These are phyloP conservation scores for Wickerhamiella domercqiae DNA, from an alignment of 805 yeast genomes.

Conservation along the genomic window DNA sequence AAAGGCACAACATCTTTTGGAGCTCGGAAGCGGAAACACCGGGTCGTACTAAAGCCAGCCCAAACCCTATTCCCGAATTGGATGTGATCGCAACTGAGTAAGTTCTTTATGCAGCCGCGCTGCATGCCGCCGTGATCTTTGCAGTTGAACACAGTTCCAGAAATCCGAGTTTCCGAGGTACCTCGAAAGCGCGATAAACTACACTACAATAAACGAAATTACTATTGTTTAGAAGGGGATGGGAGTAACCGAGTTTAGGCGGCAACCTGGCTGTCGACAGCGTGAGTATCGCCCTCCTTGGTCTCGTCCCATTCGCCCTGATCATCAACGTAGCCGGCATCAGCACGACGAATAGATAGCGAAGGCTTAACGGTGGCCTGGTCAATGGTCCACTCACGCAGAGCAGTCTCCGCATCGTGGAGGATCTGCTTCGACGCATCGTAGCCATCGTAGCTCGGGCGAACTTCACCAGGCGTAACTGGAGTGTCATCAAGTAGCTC, in stretches of 20 bases:
- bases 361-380: conserved; percentile 90
- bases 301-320: conserved; percentile 26
- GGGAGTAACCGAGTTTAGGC: not conserved
- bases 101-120: too few relatives aligned
- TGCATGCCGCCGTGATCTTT: too few relatives aligned
- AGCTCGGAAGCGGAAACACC: too few relatives aligned
- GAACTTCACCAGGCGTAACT: conserved; percentile 97
- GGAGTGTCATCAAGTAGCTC: conserved; percentile 94
- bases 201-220: not conserved
- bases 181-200: too few relatives aligned
- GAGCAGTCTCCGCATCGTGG: conserved; percentile 89
- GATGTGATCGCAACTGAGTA: too few relatives aligned
- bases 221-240: not conserved
- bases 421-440: conserved; percentile 97
- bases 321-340: conserved; percentile 26
- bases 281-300: conserved; percentile 23
- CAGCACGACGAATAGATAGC: conserved; percentile 65
- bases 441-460: conserved; percentile 96
- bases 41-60: too few relatives aligned
- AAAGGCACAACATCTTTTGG: too few relatives aligned
- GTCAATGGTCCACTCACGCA: conserved; percentile 94
- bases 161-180: too few relatives aligned
- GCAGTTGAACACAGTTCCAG: too few relatives aligned
- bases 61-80: too few relatives aligned
- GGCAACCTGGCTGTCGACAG: conserved; percentile 14